Evolutionary conservation across 352 stramenopile species (phyloP).

Genomic region (Globisporangium rhizosaccharum): DNA sequence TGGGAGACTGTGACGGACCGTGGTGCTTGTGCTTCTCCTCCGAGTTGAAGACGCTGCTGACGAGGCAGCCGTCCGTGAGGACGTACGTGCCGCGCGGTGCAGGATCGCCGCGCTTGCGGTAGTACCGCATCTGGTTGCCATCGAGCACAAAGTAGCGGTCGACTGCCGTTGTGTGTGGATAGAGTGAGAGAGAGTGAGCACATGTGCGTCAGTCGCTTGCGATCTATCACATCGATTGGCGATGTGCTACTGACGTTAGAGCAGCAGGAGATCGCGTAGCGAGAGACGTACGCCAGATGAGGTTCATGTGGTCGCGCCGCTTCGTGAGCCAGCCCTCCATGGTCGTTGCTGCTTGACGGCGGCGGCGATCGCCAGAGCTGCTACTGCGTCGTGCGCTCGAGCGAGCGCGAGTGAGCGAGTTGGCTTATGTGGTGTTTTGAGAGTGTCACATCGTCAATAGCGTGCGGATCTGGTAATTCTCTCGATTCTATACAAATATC

Average conservation of each 20-base stretch:
- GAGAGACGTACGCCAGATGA: slow-evolving; percentile 76
- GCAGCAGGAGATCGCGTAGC: not conserved
- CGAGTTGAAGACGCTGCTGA: slow-evolving; percentile 80
- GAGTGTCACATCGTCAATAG: not conserved
- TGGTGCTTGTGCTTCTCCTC: slow-evolving; percentile 88
- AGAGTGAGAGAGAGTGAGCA: not conserved
- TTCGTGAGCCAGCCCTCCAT: slow-evolving; percentile 89
- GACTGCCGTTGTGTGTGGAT: slow-evolving; percentile 26
- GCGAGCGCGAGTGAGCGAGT: not conserved
- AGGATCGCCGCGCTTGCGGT: slow-evolving; percentile 80
- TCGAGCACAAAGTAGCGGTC: slow-evolving; percentile 87
- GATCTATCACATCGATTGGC: not conserved
- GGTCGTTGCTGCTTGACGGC: not conserved
- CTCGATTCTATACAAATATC: too few relatives aligned
- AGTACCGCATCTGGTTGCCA: slow-evolving; percentile 83
- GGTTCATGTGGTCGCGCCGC: slow-evolving; percentile 87
- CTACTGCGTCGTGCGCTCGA: not conserved
- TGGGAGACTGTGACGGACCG: slow-evolving; percentile 14
- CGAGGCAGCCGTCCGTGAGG: slow-evolving; percentile 73
- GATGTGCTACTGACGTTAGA: not conserved
- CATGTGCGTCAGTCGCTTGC: not conserved
- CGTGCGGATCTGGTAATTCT: too few relatives aligned
- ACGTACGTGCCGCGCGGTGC: slow-evolving; percentile 81
- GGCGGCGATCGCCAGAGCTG: not conserved
- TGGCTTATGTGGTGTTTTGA: not conserved